Evolutionary conservation across 208 protist species (phyloP), one percentile per base, ranked within the genome.

Genomic region (Phytomonas sp.): DNA sequence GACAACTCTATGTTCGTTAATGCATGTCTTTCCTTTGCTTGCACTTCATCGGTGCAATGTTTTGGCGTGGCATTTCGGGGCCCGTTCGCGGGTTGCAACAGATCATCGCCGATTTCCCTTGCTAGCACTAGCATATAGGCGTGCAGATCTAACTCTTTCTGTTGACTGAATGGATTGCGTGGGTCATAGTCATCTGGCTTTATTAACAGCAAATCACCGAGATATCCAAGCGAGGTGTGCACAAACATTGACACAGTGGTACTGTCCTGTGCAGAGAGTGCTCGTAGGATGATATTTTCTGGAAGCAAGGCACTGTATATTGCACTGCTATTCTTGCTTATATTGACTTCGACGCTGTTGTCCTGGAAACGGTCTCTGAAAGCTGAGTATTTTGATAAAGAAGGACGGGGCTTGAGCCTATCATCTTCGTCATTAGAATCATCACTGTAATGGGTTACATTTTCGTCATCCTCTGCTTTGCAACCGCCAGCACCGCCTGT

Each of bases 131-230:
- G 19, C 45, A 79, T 40, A 77, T 89, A 87, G 26, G 70, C 67
- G 36, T 82, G 73, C 63, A 92, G 19, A 23, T 69, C 72, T 40
- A 75, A 66, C 37, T 84, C 72, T 63, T 82, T 87, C 49, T 83
- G 76, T 14, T 86, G 76, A 72, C 90, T 89, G 71, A 91, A 87
- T 26, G 79, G 78, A 65, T 89, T 71, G 42, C 87, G 77, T 16
- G 85, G 82, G 67, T 95, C 91, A 69, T 74, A 66, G 70, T 93
- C 91, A 72, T 95, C 91, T 70, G 79, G 72, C 40, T 80, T 80
- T 34, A 93, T 80, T 49, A 95, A 77, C 63, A 92, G 77, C 61
- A 95, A 69, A 5, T 84, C 82, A 30, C 69, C 77, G 36, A 95
- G 74, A 64, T 87, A 95, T 62, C 81, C 74, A 12, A 95, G 80